Evolutionary conservation across 768 basidiomycete genomes (phyloP).

Genomic region (Tulasnella sp.): DNA sequence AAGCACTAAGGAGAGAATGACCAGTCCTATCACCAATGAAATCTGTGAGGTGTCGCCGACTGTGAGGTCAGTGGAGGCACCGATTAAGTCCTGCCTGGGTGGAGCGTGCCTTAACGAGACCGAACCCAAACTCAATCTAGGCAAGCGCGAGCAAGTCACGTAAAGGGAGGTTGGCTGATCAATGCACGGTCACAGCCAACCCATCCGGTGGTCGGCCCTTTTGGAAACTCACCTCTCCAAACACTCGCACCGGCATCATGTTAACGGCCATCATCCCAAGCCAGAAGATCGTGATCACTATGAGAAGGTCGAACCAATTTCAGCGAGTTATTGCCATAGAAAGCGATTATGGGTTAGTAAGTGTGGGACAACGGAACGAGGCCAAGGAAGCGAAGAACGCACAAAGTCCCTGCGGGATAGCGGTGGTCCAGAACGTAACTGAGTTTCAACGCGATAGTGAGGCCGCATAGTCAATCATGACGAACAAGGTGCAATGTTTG

Average conservation of each 20-base stretch:
- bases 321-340: background rate
- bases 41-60: slow-evolving; percentile 16
- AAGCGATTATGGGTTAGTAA: slow-evolving; percentile 9
- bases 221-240: slow-evolving; percentile 24
- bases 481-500: background rate
- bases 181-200: background rate
- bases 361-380: slow-evolving; percentile 10
- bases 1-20: slow-evolving; percentile 29
- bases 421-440: slow-evolving; percentile 22
- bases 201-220: background rate
- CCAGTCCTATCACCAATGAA: slow-evolving; percentile 21
- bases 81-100: background rate
- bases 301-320: background rate
- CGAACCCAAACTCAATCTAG: slow-evolving; percentile 31
- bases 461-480: background rate
- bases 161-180: slow-evolving; percentile 2
- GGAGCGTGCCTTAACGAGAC: slow-evolving; percentile 26
- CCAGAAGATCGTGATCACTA: slow-evolving; percentile 29
- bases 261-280: slow-evolving; percentile 19
- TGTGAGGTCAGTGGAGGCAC: background rate
- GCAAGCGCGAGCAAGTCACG: slow-evolving; percentile 13
- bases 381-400: background rate
- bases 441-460: slow-evolving; percentile 12
- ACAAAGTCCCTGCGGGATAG: slow-evolving; percentile 19
- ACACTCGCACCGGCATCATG: slow-evolving; percentile 24